A percentile compares a stretch with the other conserved stretches of the same genome.
phyloP scores from a whole-genome alignment of 2,329 filamentous ascomycete genomes.

The Beauveria caledonica region DNA sequence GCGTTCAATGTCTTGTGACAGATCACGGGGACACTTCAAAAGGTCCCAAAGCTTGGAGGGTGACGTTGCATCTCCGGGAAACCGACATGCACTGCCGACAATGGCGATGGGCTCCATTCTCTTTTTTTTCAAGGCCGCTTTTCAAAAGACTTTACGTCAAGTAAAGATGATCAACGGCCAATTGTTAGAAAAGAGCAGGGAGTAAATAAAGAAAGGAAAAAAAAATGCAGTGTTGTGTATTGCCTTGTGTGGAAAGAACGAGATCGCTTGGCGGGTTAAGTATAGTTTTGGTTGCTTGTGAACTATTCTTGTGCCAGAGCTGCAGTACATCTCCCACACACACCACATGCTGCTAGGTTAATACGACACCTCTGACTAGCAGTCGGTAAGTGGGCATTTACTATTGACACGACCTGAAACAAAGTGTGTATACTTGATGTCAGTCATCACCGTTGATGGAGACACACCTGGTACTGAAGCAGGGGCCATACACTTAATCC shows the following conservation, averaged over 20 bases:
- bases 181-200: too few relatives aligned
- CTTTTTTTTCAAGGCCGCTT: too few relatives aligned
- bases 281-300: not conserved
- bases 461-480: not conserved
- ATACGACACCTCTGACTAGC: not conserved
- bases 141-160: not conserved
- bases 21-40: slow-evolving; percentile 14
- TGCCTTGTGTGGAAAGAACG: too few relatives aligned
- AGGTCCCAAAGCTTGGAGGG: slow-evolving; percentile 13
- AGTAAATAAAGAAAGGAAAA: not conserved
- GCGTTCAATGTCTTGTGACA: slow-evolving; percentile 18
- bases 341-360: not conserved
- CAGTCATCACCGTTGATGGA: not conserved
- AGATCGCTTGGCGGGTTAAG: not conserved
- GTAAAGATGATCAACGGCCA: not conserved
- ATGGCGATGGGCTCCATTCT: slow-evolving; percentile 13
- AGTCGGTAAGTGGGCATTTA: not conserved
- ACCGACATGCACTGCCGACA: slow-evolving; percentile 13
- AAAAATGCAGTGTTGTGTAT: not conserved
- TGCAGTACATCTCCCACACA: not conserved
- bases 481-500: not conserved
- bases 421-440: not conserved
- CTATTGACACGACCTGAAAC: not conserved
- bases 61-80: slow-evolving; percentile 8
- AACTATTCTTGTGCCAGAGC: not conserved